Base-by-base conservation (phyloP, 352 stramenopile species). In the Pythium aristosporum region DNA sequence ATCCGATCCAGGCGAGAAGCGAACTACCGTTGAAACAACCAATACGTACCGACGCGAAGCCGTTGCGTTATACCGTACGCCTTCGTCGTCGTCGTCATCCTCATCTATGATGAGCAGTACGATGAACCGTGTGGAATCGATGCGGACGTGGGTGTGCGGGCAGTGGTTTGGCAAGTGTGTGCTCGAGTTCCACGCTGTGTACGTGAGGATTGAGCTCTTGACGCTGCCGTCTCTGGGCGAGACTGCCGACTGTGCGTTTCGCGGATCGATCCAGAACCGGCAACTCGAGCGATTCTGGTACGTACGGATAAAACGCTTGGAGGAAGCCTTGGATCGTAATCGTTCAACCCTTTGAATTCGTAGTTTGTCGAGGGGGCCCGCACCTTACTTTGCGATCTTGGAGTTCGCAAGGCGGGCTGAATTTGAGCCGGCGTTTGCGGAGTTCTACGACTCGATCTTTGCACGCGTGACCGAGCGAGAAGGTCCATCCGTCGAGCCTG, bases 381-480 rank as follows among this genome's bases (percentile, higher is more conserved):
- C 76, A 12, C 82, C 80, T 10, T 89, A 80, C 52, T 77, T 88
- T 65, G 46, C 86, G 28, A 63, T 91, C 49, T 39, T 91, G 34
- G 63, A 88, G 59, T 43, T 91, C 20, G 60, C 73, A 16, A 46
- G 60, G 44, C 69, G 65, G 0, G 34, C 70, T 10, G 77, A 71
- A 8, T 47, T 68, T 12, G 43, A 51, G 30, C 60, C 66, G 18
- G 11, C 13, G 1, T 85, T 91, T 58, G 67, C 71, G 0, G 56
- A 68, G 28, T 87, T 89, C 52, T 91, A 79, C 52, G 82, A 91
- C 63, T 63, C 72, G 7, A 75, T 89, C 18, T 86, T 77, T 48
- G 80, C 78, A 5, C 69, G 73, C 48, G 64, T 71, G 11, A 75
- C 76, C 12, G 59, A 82, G 43, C 58, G 73, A 48, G 53, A 68